phyloP scores from a whole-genome alignment of 2,329 filamentous ascomycete genomes.

The Fusarium albosuccineum region DNA sequence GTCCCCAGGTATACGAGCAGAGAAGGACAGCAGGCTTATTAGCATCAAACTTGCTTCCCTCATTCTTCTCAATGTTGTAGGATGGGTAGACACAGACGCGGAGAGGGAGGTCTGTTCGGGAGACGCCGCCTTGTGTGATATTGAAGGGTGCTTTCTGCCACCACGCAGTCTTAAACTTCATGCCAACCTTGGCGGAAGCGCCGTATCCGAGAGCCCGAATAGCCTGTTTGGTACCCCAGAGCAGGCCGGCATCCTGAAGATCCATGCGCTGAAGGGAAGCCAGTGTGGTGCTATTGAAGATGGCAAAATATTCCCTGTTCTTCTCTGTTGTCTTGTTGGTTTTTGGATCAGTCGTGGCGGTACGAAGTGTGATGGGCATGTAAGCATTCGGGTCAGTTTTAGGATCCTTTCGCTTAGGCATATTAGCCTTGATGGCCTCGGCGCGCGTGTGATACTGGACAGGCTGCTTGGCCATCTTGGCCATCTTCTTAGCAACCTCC shows the following conservation, averaged over 20 bases:
- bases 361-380: constrained; percentile 16
- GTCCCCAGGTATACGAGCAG: constrained; percentile 38
- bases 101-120: constrained; percentile 47
- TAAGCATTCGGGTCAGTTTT: background rate
- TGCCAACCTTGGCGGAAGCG: constrained; percentile 47
- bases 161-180: constrained; percentile 53
- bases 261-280: constrained; percentile 36
- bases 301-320: constrained; percentile 32
- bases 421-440: constrained; percentile 28
- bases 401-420: background rate
- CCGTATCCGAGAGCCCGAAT: constrained; percentile 50
- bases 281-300: constrained; percentile 39
- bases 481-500: constrained; percentile 30
- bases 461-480: background rate
- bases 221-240: constrained; percentile 47
- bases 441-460: constrained; percentile 30
- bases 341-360: background rate
- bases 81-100: constrained; percentile 51
- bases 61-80: constrained; percentile 37
- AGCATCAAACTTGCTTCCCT: constrained; percentile 9
- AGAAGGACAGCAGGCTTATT: constrained; percentile 33
- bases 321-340: background rate
- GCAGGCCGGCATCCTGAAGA: constrained; percentile 42
- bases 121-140: constrained; percentile 23
- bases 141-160: constrained; percentile 28